Conservation (phyloP, 257 asterid species). For the Scutellaria galericulata region DNA sequence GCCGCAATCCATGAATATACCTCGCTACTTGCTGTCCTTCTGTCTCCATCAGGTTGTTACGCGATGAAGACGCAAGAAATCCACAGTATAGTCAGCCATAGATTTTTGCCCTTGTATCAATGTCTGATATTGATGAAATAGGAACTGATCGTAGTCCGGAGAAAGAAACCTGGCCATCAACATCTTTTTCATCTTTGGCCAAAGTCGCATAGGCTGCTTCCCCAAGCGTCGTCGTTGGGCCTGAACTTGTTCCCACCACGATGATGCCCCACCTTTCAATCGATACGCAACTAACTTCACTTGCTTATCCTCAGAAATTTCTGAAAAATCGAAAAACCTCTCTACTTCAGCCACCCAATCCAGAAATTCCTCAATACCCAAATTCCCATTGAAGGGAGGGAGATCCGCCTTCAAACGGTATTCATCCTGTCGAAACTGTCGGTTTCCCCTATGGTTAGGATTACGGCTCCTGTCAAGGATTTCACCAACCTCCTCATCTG, state of each 20-base stretch:
- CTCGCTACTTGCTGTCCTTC: too few species aligned
- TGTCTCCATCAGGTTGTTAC: too few species aligned
- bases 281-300: too few species aligned
- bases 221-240: neutral
- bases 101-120: neutral
- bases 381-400: neutral
- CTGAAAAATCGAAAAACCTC: too few species aligned
- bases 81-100: too few species aligned
- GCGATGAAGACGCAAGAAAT: too few species aligned
- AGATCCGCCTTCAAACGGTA: neutral
- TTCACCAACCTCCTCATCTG: neutral
- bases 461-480: neutral
- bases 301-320: too few species aligned
- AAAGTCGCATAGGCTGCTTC: neutral
- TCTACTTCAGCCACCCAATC: too few species aligned
- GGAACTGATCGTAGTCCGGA: neutral
- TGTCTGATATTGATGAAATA: neutral
- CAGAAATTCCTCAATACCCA: too few species aligned
- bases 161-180: neutral
- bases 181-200: neutral
- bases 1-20: neutral
- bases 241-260: neutral
- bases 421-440: neutral
- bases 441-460: neutral
- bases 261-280: neutral